phyloP scores from a whole-genome alignment of 1,284 basidiomycete genomes.

The Trametes hirsuta region DNA sequence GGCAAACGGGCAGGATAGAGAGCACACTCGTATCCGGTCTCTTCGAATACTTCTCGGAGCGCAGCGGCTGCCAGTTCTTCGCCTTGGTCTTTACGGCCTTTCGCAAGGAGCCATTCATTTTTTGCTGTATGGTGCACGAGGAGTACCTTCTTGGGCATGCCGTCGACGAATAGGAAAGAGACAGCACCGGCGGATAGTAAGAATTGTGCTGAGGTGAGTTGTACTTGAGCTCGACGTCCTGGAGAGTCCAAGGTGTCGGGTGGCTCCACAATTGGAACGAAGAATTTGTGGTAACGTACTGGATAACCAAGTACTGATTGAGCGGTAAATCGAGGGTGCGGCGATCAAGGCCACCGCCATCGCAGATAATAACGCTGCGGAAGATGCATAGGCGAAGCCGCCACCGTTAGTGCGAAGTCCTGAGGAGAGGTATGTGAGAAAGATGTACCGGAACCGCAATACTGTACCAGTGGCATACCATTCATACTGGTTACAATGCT shows the following conservation, averaged over 20 bases:
- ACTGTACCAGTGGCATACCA: no score
- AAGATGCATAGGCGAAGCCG: no score
- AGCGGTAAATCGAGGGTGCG: conserved; percentile 5
- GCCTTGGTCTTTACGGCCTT: conserved; percentile 60
- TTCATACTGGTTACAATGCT: no score
- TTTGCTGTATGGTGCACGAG: conserved; percentile 21
- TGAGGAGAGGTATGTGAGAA: no score
- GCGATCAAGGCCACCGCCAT: not conserved
- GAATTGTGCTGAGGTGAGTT: conserved; percentile 21
- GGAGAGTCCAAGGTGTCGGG: not conserved
- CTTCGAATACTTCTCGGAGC: conserved; percentile 60
- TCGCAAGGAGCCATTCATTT: conserved; percentile 54
- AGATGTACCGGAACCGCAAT: no score
- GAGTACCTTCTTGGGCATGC: conserved; percentile 14
- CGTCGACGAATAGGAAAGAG: conserved; percentile 19
- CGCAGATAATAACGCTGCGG: not conserved
- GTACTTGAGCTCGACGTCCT: conserved; percentile 10
- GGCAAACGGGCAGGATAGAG: conserved; percentile 34
- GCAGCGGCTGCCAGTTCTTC: conserved; percentile 53
- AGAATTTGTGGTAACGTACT: not conserved
- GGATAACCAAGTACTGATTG: not conserved
- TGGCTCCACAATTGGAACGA: not conserved
- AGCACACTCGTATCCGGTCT: conserved; percentile 57
- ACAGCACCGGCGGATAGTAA: conserved; percentile 23
- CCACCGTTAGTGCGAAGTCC: not conserved